phyloP scores from a whole-genome alignment of 2,329 filamentous ascomycete species.

The Xenoacremonium recifei region DNA sequence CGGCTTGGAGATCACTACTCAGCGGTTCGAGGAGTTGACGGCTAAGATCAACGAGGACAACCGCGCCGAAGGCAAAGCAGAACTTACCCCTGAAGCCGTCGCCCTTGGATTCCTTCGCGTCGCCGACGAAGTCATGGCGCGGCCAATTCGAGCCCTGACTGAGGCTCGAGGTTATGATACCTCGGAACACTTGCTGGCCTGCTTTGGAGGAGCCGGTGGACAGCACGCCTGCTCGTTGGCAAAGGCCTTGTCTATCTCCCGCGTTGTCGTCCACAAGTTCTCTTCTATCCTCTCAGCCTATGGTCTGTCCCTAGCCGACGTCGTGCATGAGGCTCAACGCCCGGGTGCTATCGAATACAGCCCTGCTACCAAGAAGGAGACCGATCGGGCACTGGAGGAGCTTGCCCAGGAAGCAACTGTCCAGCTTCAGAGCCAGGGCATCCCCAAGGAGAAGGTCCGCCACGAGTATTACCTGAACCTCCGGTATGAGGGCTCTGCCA shows the following conservation, averaged over 20 bases:
- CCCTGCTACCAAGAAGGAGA: slow-evolving; percentile 13
- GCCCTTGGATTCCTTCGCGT: slow-evolving; percentile 36
- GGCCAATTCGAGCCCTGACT: slow-evolving; percentile 34
- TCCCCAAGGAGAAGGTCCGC: slow-evolving; percentile 36
- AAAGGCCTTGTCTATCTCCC: slow-evolving; percentile 35
- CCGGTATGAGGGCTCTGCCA: slow-evolving; percentile 42
- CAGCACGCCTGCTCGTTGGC: slow-evolving; percentile 43
- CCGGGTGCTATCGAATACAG: slow-evolving; percentile 30
- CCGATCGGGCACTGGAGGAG: slow-evolving; percentile 10
- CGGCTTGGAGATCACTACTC: slow-evolving; percentile 38
- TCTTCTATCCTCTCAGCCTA: slow-evolving; percentile 45
- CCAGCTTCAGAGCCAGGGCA: slow-evolving; percentile 28
- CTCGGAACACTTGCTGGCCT: slow-evolving; percentile 33
- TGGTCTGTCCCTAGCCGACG: slow-evolving; percentile 41
- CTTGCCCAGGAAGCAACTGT: slow-evolving; percentile 13
- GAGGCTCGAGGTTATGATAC: slow-evolving; percentile 36
- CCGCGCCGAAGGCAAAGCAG: slow-evolving; percentile 22
- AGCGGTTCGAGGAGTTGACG: slow-evolving; percentile 41
- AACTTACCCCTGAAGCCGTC: slow-evolving; percentile 34
- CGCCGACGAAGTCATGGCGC: slow-evolving; percentile 35
- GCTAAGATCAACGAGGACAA: slow-evolving; percentile 39
- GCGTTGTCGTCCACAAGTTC: slow-evolving; percentile 41
- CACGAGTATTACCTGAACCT: slow-evolving; percentile 42
- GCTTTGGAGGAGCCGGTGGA: slow-evolving; percentile 34
- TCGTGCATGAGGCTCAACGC: slow-evolving; percentile 36